phyloP scores from a whole-genome alignment of 108 stramenopile genomes.

The Skeletonema tropicum region DNA sequence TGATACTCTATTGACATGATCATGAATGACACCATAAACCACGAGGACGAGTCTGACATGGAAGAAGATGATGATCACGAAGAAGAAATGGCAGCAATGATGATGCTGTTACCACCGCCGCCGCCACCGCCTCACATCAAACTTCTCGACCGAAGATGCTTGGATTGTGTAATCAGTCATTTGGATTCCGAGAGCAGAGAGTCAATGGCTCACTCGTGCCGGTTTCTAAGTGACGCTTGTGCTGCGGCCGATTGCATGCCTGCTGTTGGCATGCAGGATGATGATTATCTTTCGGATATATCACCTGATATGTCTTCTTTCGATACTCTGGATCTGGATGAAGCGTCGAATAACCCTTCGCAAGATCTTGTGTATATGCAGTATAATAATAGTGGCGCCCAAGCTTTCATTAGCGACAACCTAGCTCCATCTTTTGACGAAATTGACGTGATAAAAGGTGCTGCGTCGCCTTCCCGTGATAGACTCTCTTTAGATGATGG shows the following conservation, averaged over 20 bases:
- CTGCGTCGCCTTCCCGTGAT: not conserved
- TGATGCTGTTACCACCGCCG: slow-evolving; percentile 5
- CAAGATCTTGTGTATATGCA: not conserved
- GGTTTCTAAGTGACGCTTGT: not conserved
- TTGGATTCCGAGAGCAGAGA: not conserved
- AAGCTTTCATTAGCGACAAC: not conserved
- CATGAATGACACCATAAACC: not conserved
- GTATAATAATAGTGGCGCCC: no score
- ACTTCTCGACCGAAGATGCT: slow-evolving; percentile 10
- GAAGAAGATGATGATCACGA: not conserved
- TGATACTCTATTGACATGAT: no score
- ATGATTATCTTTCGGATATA: not conserved
- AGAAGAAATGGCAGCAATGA: no score
- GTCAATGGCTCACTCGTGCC: not conserved
- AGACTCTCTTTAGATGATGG: not conserved
- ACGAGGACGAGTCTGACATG: not conserved
- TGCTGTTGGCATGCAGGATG: not conserved
- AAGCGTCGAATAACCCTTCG: not conserved
- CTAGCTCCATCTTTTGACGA: not conserved
- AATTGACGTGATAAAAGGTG: not conserved
- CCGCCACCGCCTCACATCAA: slow-evolving; percentile 21
- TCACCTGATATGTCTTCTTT: not conserved
- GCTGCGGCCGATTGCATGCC: not conserved
- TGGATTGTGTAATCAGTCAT: not conserved
- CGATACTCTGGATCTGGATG: not conserved